A percentile compares a stretch with the other conserved stretches of the same genome.
These are phyloP conservation scores for Cryptosporidium ryanae DNA, from an alignment of 169 alveolate genomes.

Conservation along the genomic window DNA sequence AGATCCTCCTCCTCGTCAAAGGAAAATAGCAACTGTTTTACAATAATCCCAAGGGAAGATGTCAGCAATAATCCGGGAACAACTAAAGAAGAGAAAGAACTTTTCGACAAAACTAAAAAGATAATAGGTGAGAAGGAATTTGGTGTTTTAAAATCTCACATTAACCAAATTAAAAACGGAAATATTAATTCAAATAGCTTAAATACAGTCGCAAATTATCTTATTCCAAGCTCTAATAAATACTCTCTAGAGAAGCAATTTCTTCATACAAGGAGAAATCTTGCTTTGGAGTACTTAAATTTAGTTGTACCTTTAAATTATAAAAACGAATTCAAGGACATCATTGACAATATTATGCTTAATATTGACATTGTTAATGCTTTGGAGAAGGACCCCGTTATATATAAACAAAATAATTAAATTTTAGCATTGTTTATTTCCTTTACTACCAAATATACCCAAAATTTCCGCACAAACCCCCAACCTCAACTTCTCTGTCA, in stretches of 20 bases:
- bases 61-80: background rate
- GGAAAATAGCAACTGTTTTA: background rate
- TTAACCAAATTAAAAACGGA: too few relatives aligned
- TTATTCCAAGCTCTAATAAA: too few relatives aligned
- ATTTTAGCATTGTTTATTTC: too few relatives aligned
- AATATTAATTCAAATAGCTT: too few relatives aligned
- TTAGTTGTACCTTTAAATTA: conserved; percentile 7
- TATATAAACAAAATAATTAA: too few relatives aligned
- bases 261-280: background rate
- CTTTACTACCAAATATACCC: too few relatives aligned
- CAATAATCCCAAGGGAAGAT: conserved; percentile 21
- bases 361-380: conserved; percentile 27
- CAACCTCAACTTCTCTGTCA: too few relatives aligned
- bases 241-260: background rate
- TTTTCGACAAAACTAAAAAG: conserved; percentile 4
- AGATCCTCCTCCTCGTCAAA: background rate
- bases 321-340: conserved; percentile 2
- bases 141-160: conserved; percentile 1
- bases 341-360: conserved; percentile 13
- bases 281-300: conserved; percentile 22
- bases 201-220: too few relatives aligned
- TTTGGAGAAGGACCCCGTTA: background rate
- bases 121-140: conserved; percentile 24
- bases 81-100: conserved; percentile 1
- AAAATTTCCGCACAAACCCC: too few relatives aligned